Percentiles rank a stretch among this genome's conserved stretches.
These are phyloP conservation scores for Bauhinia variegata DNA, from an alignment of 306 rosid genomes.

Conservation along the genomic window DNA sequence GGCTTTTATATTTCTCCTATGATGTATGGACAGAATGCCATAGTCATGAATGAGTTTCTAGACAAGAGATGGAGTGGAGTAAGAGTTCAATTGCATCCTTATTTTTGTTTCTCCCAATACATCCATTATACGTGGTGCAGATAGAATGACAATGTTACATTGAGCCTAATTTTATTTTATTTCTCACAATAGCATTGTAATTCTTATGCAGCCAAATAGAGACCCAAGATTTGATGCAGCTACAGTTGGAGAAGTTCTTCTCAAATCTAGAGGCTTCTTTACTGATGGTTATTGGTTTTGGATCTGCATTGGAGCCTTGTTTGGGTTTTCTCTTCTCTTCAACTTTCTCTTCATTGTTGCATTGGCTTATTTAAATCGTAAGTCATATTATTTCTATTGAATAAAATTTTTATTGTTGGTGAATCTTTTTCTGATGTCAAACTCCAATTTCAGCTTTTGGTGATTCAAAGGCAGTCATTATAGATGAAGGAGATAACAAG, in stretches of 20 bases:
- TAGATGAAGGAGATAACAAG: constrained; percentile 39
- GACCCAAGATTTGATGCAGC: constrained; percentile 45
- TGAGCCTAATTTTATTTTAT: background rate
- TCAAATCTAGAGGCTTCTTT: constrained; percentile 56
- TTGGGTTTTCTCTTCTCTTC: constrained; percentile 67
- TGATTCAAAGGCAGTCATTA: constrained; percentile 51
- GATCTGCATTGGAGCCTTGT: constrained; percentile 71
- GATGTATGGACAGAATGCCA: constrained; percentile 92
- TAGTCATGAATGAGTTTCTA: constrained; percentile 76
- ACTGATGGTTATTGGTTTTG: constrained; percentile 69
- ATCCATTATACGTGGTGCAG: background rate
- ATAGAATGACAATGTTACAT: background rate
- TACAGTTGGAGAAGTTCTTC: constrained; percentile 71
- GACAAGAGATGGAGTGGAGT: constrained; percentile 80
- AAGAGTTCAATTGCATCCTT: constrained; percentile 25
- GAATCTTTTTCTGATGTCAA: background rate
- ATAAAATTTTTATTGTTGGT: background rate
- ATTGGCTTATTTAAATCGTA: constrained; percentile 65
- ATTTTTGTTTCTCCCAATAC: constrained; percentile 8
- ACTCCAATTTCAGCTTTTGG: constrained; percentile 51
- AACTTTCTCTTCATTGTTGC: constrained; percentile 57
- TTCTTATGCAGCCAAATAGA: constrained; percentile 54
- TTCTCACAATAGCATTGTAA: background rate
- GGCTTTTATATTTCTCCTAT: constrained; percentile 77
- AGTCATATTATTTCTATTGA: constrained; percentile 35